Evolutionary conservation across 176 grass and related monocot species (phyloP).

Genomic region (Avena atlantica): DNA sequence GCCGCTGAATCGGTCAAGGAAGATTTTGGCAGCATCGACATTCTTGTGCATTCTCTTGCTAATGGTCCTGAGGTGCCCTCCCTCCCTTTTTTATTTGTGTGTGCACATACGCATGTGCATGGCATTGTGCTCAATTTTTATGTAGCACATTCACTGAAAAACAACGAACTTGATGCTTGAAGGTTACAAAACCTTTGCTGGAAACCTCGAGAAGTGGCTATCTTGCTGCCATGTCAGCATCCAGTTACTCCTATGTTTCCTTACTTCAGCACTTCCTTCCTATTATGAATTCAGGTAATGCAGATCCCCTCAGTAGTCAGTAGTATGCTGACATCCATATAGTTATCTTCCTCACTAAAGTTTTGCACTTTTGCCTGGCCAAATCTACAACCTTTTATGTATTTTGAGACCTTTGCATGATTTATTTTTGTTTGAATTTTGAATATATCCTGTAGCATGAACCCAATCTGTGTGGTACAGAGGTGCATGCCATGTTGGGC

Average conservation of each 20-base stretch:
- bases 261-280: slow-evolving; percentile 93
- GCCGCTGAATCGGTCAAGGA: slow-evolving; percentile 88
- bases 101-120: not conserved
- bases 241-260: slow-evolving; percentile 93
- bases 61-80: slow-evolving; percentile 85
- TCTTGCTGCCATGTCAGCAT: slow-evolving; percentile 96
- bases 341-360: not conserved
- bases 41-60: slow-evolving; percentile 97
- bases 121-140: not conserved
- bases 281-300: slow-evolving; percentile 94
- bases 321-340: slow-evolving; percentile 17
- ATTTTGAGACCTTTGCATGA: slow-evolving; percentile 10
- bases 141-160: slow-evolving; percentile 35
- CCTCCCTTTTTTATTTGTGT: not conserved
- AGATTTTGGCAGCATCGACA: slow-evolving; percentile 97
- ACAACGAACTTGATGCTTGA: slow-evolving; percentile 35
- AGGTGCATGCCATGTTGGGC: not conserved
- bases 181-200: slow-evolving; percentile 92
- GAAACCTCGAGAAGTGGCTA: slow-evolving; percentile 96
- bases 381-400: not conserved
- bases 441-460: not conserved
- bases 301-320: slow-evolving; percentile 18
- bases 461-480: not conserved
- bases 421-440: slow-evolving; percentile 1
- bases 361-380: not conserved